Evolutionary conservation across 768 basidiomycete species (phyloP), one percentile per base, ranked within the genome.

Genomic region (Terana coerulea): DNA sequence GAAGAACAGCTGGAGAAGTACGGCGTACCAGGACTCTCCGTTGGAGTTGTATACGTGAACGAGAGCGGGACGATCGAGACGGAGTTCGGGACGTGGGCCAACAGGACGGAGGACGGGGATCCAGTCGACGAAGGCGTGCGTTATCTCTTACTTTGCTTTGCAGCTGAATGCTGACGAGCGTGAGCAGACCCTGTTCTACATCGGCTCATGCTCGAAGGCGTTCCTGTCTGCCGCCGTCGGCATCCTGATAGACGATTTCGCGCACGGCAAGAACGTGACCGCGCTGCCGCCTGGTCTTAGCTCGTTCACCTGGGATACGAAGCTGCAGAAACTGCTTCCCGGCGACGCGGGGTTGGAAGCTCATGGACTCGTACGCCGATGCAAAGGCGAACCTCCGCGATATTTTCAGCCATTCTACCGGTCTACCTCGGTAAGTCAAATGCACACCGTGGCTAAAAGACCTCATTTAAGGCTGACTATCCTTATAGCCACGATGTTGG

Each of bases 291-390:
- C 51, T 3, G 56, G 55, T 1, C 17, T 65, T 1, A 24, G 36
- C 0, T 26, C 22, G 33, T 49, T 70, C 49, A 55, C 53, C 41
- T 69, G 63, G 65, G 44, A 61, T 15, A 64, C 67, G 1, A 61
- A 63, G 36, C 39, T 67, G 21, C 35, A 41, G 25, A 69, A 72
- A 33, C 14, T 76, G 7, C 61, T 78, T 2, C 73, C 73, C 0
- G 66, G 50, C 15, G 65, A 71, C n/a, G n/a, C n/a, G n/a, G n/a
- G n/a, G n/a, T n/a, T 78, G 76, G 75, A 44, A 57, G 49, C 66
- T 76, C n/a, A 62, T 63, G 55, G 73, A 78, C 53, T 55, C 65
- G 15, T 72, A 68, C 66, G 72, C 74, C 0, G 69, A 59, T 11
- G 56, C 64, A 44, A 67, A 62, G 48, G 69, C 69, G 0, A 70